Percentiles rank a stretch among this genome's conserved stretches.
These are phyloP conservation scores for Aspergillus tanneri DNA, from an alignment of 2,329 filamentous ascomycete genomes.

Conservation along the genomic window DNA sequence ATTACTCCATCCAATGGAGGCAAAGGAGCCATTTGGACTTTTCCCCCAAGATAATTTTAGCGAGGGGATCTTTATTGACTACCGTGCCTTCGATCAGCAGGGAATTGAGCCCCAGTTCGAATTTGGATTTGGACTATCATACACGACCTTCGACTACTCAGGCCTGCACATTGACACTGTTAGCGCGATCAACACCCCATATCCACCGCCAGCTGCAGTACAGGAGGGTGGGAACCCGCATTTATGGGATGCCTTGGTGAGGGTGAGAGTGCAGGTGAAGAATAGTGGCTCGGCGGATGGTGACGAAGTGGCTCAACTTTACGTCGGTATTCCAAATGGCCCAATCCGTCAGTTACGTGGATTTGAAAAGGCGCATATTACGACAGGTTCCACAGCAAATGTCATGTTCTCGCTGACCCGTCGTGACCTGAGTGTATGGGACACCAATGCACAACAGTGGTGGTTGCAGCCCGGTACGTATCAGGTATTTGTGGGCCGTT, in stretches of 20 bases:
- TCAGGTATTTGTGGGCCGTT: constrained; percentile 24
- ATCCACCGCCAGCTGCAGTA: constrained; percentile 41
- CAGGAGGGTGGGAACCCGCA: constrained; percentile 53
- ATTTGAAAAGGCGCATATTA: constrained; percentile 52
- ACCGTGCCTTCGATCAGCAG: constrained; percentile 51
- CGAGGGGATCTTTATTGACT: constrained; percentile 56
- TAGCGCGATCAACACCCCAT: constrained; percentile 4
- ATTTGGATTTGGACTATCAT: constrained; percentile 40
- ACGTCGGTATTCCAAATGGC: constrained; percentile 44
- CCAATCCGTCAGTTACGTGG: constrained; percentile 47
- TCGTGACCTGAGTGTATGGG: constrained; percentile 33
- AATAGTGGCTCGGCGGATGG: constrained; percentile 52
- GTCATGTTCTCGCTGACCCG: constrained; percentile 47
- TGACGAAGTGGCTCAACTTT: constrained; percentile 55
- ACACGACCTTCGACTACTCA: constrained; percentile 27
- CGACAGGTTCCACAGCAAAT: constrained; percentile 39
- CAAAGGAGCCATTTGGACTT: constrained; percentile 15
- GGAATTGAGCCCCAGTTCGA: constrained; percentile 39
- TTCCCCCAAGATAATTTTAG: constrained; percentile 43
- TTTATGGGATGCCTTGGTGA: constrained; percentile 53
- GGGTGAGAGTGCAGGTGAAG: constrained; percentile 46
- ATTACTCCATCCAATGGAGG: constrained; percentile 15
- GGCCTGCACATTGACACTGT: constrained; percentile 10
- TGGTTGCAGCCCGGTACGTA: constrained; percentile 16
- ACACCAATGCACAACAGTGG: constrained; percentile 28